phyloP scores from a whole-genome alignment of 2,329 filamentous ascomycete species.

The Hymenoscyphus repandus region DNA sequence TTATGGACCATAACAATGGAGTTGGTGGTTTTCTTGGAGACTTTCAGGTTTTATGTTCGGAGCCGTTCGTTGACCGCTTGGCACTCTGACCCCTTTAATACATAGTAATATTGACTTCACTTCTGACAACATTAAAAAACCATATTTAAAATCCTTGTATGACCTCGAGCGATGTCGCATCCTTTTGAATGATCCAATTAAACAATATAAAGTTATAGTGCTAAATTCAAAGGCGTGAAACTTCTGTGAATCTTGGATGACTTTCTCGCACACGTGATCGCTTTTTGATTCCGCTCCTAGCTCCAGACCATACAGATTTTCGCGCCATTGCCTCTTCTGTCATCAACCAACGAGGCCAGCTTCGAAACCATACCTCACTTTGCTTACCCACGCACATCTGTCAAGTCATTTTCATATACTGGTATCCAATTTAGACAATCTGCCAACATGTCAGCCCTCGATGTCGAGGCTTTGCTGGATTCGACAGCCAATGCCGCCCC shows the following conservation, averaged over 20 bases:
- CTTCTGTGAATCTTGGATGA: too few relatives aligned
- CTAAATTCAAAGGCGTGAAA: too few relatives aligned
- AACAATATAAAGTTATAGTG: too few relatives aligned
- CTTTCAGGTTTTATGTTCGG: conserved; percentile 1
- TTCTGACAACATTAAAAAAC: neutral
- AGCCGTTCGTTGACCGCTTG: conserved; percentile 13
- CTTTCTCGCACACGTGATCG: too few relatives aligned
- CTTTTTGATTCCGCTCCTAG: neutral
- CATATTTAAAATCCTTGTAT: neutral
- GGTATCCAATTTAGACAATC: conserved; percentile 1
- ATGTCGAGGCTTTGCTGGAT: conserved; percentile 89
- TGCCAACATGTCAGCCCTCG: conserved; percentile 59
- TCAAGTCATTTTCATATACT: neutral
- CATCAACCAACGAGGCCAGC: neutral
- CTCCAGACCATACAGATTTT: neutral
- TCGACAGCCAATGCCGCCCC: conserved; percentile 63
- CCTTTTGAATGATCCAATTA: too few relatives aligned
- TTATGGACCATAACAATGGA: conserved; percentile 4
- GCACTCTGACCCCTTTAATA: conserved; percentile 10
- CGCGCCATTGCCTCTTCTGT: neutral
- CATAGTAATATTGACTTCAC: conserved; percentile 16
- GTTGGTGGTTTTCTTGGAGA: conserved; percentile 5
- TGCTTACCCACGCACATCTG: neutral
- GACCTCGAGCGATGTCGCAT: neutral
- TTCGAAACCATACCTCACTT: too few relatives aligned